Evolutionary conservation across 306 rosid genomes (phyloP).

Genomic region (Chamaecrista fasciculata): DNA sequence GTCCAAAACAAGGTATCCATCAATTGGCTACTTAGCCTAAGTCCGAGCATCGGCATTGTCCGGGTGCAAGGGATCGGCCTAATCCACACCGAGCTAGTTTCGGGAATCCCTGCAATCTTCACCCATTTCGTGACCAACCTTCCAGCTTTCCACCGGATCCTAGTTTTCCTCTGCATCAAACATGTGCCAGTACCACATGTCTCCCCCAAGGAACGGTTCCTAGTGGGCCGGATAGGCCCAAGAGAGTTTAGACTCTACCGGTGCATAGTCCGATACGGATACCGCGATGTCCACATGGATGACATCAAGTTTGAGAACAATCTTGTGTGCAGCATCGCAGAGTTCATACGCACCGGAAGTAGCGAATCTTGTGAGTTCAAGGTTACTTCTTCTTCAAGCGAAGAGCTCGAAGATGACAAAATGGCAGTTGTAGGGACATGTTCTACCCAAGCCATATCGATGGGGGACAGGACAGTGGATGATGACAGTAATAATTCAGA

Average conservation of each 20-base stretch:
- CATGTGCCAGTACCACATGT: slow-evolving; percentile 82
- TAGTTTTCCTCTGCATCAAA: slow-evolving; percentile 93
- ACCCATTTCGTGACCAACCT: slow-evolving; percentile 93
- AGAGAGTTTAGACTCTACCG: slow-evolving; percentile 65
- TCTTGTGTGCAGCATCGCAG: slow-evolving; percentile 82
- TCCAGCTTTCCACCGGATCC: slow-evolving; percentile 92
- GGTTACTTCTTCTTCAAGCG: slow-evolving; percentile 5
- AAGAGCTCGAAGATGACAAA: slow-evolving; percentile 42
- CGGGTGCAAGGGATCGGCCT: slow-evolving; percentile 88
- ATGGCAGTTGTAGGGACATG: slow-evolving; percentile 74
- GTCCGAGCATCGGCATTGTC: slow-evolving; percentile 79
- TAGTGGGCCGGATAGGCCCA: slow-evolving; percentile 79
- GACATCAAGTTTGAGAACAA: slow-evolving; percentile 83
- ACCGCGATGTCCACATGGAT: slow-evolving; percentile 77
- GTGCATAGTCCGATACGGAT: slow-evolving; percentile 88
- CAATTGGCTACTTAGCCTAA: slow-evolving; percentile 76
- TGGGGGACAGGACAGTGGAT: slow-evolving; percentile 32
- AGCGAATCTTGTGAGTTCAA: slow-evolving; percentile 5
- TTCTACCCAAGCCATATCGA: slow-evolving; percentile 48
- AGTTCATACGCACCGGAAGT: slow-evolving; percentile 62
- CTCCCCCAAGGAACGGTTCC: slow-evolving; percentile 72
- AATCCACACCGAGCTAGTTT: slow-evolving; percentile 76
- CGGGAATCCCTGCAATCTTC: slow-evolving; percentile 90
- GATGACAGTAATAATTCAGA: slow-evolving; percentile 10
- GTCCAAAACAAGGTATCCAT: slow-evolving; percentile 88